Conservation (phyloP, 306 rosid species). For the Cicer yamashitae region DNA sequence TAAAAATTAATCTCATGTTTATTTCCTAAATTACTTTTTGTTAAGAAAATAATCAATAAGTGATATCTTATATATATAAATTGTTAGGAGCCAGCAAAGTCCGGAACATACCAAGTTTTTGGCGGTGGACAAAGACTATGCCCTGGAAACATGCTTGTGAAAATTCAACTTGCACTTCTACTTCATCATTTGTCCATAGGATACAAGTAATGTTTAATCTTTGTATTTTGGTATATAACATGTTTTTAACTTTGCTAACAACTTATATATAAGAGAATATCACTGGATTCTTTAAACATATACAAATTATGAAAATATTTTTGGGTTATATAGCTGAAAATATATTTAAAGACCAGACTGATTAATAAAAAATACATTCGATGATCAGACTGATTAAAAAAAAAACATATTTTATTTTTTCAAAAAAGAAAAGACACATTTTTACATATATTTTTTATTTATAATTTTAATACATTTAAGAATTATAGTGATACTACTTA, state of each 20-base stretch:
- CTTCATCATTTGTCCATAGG: constrained; percentile 56
- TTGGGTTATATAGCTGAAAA: too few species aligned
- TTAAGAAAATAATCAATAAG: not conserved
- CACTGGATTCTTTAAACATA: too few species aligned
- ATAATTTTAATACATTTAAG: too few species aligned
- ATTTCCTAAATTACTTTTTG: too few species aligned
- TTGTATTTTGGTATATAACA: not conserved
- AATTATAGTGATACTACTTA: not conserved
- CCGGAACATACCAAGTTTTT: constrained; percentile 50
- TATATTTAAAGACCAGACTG: too few species aligned
- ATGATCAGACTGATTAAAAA: too few species aligned
- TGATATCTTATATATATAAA: not conserved
- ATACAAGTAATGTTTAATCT: constrained; percentile 48
- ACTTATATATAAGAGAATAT: not conserved
- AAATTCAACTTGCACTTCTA: constrained; percentile 47
- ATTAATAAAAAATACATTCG: too few species aligned
- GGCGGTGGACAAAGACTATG: constrained; percentile 55
- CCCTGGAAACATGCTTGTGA: constrained; percentile 58
- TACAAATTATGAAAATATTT: too few species aligned
- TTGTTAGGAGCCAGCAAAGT: constrained; percentile 40
- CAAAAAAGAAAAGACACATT: too few species aligned
- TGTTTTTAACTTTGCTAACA: not conserved
- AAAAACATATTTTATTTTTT: too few species aligned
- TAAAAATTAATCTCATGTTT: too few species aligned
- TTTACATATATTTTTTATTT: too few species aligned